These are phyloP conservation scores for Fraxinus paxiana DNA, from an alignment of 305 asterid genomes.

Conservation along the genomic window DNA sequence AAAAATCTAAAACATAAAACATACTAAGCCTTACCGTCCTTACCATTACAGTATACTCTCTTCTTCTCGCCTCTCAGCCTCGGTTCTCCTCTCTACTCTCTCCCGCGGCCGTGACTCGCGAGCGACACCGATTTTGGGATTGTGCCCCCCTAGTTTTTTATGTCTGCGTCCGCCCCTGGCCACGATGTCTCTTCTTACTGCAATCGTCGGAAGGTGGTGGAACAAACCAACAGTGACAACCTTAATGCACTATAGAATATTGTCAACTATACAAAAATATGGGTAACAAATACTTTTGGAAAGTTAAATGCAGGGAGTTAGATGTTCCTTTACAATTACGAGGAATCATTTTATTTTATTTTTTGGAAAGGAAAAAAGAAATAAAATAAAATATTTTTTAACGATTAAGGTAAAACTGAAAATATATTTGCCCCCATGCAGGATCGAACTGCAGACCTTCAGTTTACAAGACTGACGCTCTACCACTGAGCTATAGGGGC, in stretches of 20 bases:
- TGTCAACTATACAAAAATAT: not conserved
- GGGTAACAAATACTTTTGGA: not conserved
- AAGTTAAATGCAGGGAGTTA: not conserved
- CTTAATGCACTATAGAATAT: not conserved
- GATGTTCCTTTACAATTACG: not conserved
- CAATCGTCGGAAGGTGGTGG: not conserved
- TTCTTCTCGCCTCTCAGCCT: too few relatives aligned
- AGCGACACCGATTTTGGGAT: too few relatives aligned
- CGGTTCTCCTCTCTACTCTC: too few relatives aligned
- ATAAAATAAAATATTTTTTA: not conserved
- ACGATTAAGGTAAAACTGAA: not conserved
- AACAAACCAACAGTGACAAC: not conserved
- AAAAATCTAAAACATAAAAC: too few relatives aligned
- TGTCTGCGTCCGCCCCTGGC: too few relatives aligned
- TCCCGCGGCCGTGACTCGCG: too few relatives aligned
- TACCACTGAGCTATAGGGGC: slow-evolving; percentile 99
- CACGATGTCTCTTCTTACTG: not conserved
- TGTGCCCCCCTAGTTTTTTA: too few relatives aligned
- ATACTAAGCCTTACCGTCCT: too few relatives aligned
- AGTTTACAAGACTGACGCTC: slow-evolving; percentile 99
- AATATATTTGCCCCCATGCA: slow-evolving; percentile 65
- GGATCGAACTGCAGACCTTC: slow-evolving; percentile 97
- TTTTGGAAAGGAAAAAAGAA: not conserved
- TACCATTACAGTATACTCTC: too few relatives aligned
- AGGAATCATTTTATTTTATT: not conserved